Conservation (phyloP, 129 eudicot genomes). For the Cynara cardunculus region DNA sequence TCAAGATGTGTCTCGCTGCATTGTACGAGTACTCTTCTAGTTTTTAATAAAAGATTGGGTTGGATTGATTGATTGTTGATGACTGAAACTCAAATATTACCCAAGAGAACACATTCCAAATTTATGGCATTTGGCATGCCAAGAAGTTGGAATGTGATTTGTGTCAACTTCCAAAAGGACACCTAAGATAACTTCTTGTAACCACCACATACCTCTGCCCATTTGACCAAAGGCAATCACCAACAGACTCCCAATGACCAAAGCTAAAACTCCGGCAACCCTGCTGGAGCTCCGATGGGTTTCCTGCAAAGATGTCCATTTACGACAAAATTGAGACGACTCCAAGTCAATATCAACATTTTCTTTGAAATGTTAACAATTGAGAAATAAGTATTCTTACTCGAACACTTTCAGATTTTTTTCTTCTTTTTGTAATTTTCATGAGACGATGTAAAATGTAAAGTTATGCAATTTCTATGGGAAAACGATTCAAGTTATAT, state of each 20-base stretch:
- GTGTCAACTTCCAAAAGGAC: background rate
- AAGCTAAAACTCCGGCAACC: slow-evolving; percentile 24
- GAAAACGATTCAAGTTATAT: background rate
- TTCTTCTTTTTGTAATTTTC: background rate
- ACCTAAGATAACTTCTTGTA: background rate
- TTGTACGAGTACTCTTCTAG: too few relatives aligned
- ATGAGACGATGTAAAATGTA: background rate
- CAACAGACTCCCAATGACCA: slow-evolving; percentile 32
- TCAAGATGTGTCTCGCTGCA: too few relatives aligned
- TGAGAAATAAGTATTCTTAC: background rate
- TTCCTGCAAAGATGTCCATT: background rate
- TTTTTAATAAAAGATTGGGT: background rate
- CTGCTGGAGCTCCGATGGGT: background rate
- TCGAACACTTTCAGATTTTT: background rate
- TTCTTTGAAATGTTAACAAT: background rate
- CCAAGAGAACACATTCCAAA: background rate
- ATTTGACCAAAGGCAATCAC: slow-evolving; percentile 28
- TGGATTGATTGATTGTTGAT: background rate
- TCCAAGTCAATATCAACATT: background rate
- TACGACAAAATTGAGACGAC: background rate
- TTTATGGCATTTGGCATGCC: background rate
- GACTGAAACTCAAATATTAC: background rate
- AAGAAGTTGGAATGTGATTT: background rate
- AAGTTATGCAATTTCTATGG: background rate
- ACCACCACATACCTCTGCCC: slow-evolving; percentile 26